Evolutionary conservation across 768 basidiomycete species (phyloP).

Genomic region (Serendipita vermifera): DNA sequence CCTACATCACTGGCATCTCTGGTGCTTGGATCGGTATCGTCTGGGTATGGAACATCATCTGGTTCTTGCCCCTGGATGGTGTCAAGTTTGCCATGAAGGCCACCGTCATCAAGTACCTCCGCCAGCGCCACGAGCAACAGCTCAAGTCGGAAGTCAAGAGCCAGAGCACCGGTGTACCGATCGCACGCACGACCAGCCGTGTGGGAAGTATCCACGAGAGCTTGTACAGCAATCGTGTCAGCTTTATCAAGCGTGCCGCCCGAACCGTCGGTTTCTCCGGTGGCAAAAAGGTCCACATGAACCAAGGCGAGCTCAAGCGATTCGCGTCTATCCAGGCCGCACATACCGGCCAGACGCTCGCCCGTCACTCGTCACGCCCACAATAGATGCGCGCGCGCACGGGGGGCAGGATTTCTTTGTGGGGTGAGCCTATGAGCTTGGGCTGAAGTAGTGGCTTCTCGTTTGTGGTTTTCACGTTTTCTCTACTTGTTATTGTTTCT

Average conservation of each 20-base stretch:
- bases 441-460: no score
- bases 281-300: conserved; percentile 49
- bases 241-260: conserved; percentile 79
- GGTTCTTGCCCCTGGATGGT: conserved; percentile 91
- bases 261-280: conserved; percentile 81
- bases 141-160: conserved; percentile 24
- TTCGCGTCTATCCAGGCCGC: conserved; percentile 81
- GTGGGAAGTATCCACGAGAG: conserved; percentile 83
- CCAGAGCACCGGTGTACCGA: conserved; percentile 46
- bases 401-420: conserved; percentile 11
- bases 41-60: conserved; percentile 93
- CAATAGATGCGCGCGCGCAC: no score
- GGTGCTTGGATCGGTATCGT: conserved; percentile 96
- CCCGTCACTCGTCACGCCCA: conserved; percentile 28
- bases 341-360: conserved; percentile 60
- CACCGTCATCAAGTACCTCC: conserved; percentile 75
- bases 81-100: conserved; percentile 97
- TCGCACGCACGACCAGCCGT: conserved; percentile 80
- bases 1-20: conserved; percentile 60
- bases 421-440: conserved; percentile 8
- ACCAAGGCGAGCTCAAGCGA: conserved; percentile 69
- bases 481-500: no score
- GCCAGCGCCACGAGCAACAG: conserved; percentile 42
- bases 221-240: conserved; percentile 88
- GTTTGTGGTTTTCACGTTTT: no score